These are phyloP conservation scores for Tylopilus vinaceipallidus DNA, from an alignment of 768 basidiomycete species.

Conservation along the genomic window DNA sequence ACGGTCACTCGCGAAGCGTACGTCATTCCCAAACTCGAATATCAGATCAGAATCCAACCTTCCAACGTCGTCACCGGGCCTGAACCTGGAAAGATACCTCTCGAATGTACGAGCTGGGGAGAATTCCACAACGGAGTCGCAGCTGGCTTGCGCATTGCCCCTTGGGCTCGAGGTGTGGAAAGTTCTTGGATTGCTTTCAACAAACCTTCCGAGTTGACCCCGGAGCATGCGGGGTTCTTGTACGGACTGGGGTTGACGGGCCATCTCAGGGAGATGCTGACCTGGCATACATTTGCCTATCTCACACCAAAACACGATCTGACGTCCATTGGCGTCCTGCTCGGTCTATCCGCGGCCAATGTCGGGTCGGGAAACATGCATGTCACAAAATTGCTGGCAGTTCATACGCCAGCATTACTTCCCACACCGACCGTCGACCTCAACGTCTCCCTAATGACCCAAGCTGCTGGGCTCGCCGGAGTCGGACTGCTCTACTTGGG, in stretches of 20 bases:
- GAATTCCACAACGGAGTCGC: slow-evolving; percentile 98
- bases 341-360: slow-evolving; percentile 92
- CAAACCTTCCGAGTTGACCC: slow-evolving; percentile 84
- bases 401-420: slow-evolving; percentile 90
- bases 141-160: slow-evolving; percentile 80
- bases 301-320: slow-evolving; percentile 95
- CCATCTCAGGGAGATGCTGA: slow-evolving; percentile 84
- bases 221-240: slow-evolving; percentile 96
- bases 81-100: slow-evolving; percentile 68
- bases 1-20: slow-evolving; percentile 78
- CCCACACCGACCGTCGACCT: slow-evolving; percentile 85
- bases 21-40: slow-evolving; percentile 76
- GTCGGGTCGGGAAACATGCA: slow-evolving; percentile 82
- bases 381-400: slow-evolving; percentile 87
- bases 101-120: slow-evolving; percentile 84
- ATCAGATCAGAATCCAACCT: slow-evolving; percentile 70
- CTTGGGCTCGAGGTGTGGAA: slow-evolving; percentile 73
- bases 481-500: slow-evolving; percentile 90
- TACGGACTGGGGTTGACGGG: slow-evolving; percentile 91
- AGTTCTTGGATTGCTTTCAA: slow-evolving; percentile 97
- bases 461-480: slow-evolving; percentile 84
- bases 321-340: slow-evolving; percentile 88
- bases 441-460: slow-evolving; percentile 86
- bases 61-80: slow-evolving; percentile 61
- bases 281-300: slow-evolving; percentile 95